Conservation (phyloP, 805 yeast genomes). For the Candida peoriensis region DNA sequence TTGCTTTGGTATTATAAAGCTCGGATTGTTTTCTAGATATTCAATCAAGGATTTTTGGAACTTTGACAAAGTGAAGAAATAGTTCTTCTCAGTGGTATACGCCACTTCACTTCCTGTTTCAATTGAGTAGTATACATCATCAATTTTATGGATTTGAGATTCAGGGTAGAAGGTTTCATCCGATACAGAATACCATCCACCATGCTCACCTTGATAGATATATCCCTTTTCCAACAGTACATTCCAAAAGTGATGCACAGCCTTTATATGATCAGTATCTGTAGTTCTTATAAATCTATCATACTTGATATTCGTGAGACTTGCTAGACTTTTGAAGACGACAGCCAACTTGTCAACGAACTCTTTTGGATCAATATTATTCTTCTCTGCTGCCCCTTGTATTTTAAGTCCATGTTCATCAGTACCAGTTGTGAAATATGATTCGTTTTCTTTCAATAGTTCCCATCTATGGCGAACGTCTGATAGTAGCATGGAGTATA, state of each 20-base stretch:
- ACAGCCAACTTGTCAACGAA: conserved; percentile 69
- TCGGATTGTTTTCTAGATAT: conserved; percentile 41
- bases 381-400: conserved; percentile 70
- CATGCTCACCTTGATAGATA: conserved; percentile 78
- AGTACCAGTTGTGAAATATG: conserved; percentile 81
- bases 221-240: conserved; percentile 51
- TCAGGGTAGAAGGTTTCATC: conserved; percentile 95
- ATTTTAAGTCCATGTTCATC: conserved; percentile 97
- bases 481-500: conserved; percentile 79
- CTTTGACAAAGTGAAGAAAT: conserved; percentile 71
- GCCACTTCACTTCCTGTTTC: conserved; percentile 77
- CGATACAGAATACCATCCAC: conserved; percentile 92
- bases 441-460: conserved; percentile 33
- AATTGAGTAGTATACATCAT: conserved; percentile 39
- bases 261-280: conserved; percentile 65
- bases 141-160: conserved; percentile 47
- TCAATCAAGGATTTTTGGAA: conserved; percentile 52
- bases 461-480: conserved; percentile 81
- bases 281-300: conserved; percentile 90
- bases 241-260: conserved; percentile 71
- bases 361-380: conserved; percentile 48
- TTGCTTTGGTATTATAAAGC: conserved; percentile 61
- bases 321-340: conserved; percentile 62
- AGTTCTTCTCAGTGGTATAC: conserved; percentile 76
- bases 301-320: conserved; percentile 48